Percentiles rank a stretch among this genome's conserved stretches.
phyloP scores from a whole-genome alignment of 2,329 filamentous ascomycete genomes.

The Diaporthe caulivora region DNA sequence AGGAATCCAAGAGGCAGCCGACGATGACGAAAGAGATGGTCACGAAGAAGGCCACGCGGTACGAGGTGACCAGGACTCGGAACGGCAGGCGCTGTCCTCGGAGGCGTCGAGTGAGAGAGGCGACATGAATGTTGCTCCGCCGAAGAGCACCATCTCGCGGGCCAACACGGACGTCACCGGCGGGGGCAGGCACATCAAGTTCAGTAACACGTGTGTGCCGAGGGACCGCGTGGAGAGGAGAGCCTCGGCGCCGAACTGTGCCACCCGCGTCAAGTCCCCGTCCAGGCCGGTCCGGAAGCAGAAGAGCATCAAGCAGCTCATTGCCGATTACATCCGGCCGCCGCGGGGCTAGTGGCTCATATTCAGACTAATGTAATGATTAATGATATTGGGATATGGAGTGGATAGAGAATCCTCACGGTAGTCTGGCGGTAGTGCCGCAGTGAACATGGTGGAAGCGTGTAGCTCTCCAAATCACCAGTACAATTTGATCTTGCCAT shows the following conservation, averaged over 20 bases:
- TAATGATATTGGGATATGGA: not conserved
- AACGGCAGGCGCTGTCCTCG: slow-evolving; percentile 11
- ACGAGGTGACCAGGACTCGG: not conserved
- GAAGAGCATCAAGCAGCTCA: slow-evolving; percentile 35
- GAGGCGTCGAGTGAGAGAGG: not conserved
- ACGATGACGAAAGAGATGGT: not conserved
- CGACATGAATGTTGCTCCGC: not conserved
- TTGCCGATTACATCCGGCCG: slow-evolving; percentile 33
- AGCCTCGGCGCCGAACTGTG: slow-evolving; percentile 33
- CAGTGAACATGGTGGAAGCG: not conserved
- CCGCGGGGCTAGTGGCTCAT: not conserved
- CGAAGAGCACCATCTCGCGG: slow-evolving; percentile 4
- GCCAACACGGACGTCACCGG: slow-evolving; percentile 15
- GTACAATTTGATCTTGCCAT: not conserved
- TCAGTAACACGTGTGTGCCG: slow-evolving; percentile 23
- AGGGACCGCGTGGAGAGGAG: slow-evolving; percentile 7
- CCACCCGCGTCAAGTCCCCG: slow-evolving; percentile 30
- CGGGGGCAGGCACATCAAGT: slow-evolving; percentile 32
- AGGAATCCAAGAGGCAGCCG: slow-evolving; percentile 33
- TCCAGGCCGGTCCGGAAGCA: slow-evolving; percentile 30
- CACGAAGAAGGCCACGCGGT: not conserved
- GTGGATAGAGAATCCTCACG: not conserved
- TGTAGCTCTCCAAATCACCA: not conserved
- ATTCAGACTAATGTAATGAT: not conserved
- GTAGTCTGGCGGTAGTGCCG: not conserved